Base-by-base conservation (phyloP, 2,329 filamentous ascomycete genomes). In the Ophiosphaerella narmari region DNA sequence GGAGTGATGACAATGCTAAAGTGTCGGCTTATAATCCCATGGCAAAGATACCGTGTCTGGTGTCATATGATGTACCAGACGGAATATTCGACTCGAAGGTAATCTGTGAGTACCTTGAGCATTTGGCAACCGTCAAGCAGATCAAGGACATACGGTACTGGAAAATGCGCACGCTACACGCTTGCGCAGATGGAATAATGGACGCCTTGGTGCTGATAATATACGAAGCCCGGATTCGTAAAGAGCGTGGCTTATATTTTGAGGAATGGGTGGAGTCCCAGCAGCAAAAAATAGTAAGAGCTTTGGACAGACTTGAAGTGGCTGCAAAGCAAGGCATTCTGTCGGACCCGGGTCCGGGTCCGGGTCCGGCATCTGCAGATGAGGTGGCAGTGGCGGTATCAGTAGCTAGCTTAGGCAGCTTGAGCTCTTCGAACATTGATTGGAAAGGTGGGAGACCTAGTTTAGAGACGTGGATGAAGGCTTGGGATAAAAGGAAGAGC, bases 221-320 rank as follows among this genome's bases (percentile, higher is more conserved):
- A 5, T 69, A 62, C 34, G 66, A 71, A 41, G 40, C 61, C 5
- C 57, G 54, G 11, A 66, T 71, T 31, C 58, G 66, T 1, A 61
- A 64, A 29, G 55, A 58, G 29, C 54, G 54, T 4, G 56, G 57
- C 0, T 14, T 71, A 5, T 50, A 51, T 12, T 65, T 68, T 14
- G 50, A 59, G 8, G 63, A 64, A 29, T 71, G 67, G 66, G 51
- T 68, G 4, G 59, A 64, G 31, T 66, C 66, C 3, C 67, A 70
- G 40, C 60, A 57, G 39, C 43, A 41, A 31, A 70, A 71, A 55
- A 67, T 68, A 4, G 1, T 54, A 9, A 45, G 67, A 0, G 63
- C 51, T 7, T 39, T 71, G 9, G 62, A 69, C 48, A 47, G 59
- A 7, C 54, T 71, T 5, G 64, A 70, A 32, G 29, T 12, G 29